Evolutionary conservation across 202 grass and related monocot genomes (phyloP).

Genomic region (Cymbopogon flexuosus): DNA sequence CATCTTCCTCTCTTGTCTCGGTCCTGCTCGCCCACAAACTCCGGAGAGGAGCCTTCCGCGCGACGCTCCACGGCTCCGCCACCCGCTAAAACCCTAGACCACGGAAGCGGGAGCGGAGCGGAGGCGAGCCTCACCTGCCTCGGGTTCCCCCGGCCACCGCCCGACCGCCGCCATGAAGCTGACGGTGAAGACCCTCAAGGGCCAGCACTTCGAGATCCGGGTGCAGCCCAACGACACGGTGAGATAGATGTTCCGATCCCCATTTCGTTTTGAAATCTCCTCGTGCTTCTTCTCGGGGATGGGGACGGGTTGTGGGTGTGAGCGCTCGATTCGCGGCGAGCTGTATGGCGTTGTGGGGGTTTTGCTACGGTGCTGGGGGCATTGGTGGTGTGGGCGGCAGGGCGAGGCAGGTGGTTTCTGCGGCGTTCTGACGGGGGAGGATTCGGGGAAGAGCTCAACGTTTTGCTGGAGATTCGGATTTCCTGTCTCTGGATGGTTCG

Average conservation of each 20-base stretch:
- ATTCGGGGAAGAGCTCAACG: background rate
- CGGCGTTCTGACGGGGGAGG: background rate
- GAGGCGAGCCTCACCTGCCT: background rate
- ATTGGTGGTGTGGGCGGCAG: background rate
- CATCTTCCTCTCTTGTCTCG: conserved; percentile 19
- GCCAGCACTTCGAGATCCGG: conserved; percentile 78
- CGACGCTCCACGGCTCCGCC: conserved; percentile 10
- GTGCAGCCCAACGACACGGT: conserved; percentile 76
- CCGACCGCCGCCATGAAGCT: conserved; percentile 62
- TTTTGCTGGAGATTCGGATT: background rate
- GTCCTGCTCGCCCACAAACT: background rate
- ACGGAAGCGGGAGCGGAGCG: background rate
- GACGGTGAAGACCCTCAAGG: conserved; percentile 90
- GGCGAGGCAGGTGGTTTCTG: background rate
- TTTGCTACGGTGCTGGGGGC: background rate
- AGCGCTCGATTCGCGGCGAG: background rate
- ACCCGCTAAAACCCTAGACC: conserved; percentile 38
- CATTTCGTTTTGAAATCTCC: conserved; percentile 5
- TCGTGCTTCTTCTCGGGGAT: background rate
- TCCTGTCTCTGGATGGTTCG: background rate
- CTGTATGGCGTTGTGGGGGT: background rate
- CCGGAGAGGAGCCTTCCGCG: conserved; percentile 6
- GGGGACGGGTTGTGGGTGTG: background rate
- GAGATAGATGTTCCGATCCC: conserved; percentile 6
- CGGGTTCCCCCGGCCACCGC: background rate